These are phyloP conservation scores for Rhizomucor pusillus DNA, from an alignment of 371 early-diverging fungal genomes.

Conservation along the genomic window DNA sequence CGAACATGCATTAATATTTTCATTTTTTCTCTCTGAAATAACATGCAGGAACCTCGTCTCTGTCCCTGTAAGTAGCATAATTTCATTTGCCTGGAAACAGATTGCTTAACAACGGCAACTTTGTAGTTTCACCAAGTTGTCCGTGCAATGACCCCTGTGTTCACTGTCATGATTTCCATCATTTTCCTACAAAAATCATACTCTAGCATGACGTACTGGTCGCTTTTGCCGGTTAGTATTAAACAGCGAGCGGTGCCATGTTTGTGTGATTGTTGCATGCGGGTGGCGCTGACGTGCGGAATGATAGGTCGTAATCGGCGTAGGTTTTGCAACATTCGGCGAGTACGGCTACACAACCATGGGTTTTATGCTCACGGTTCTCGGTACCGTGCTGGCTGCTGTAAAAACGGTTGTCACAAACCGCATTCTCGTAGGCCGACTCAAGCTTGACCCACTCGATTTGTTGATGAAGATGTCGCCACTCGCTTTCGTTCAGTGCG, in stretches of 20 bases:
- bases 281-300: background rate
- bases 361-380: slow-evolving; percentile 78
- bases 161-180: slow-evolving; percentile 70
- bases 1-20: background rate
- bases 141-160: slow-evolving; percentile 82
- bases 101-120: background rate
- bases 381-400: slow-evolving; percentile 82
- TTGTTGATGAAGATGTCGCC: slow-evolving; percentile 82
- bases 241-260: background rate
- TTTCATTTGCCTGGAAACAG: background rate
- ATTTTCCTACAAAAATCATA: slow-evolving; percentile 59
- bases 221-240: slow-evolving; percentile 57
- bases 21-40: background rate
- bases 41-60: slow-evolving; percentile 34
- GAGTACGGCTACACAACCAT: slow-evolving; percentile 75
- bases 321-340: slow-evolving; percentile 80
- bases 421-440: slow-evolving; percentile 73
- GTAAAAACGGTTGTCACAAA: slow-evolving; percentile 86
- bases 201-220: slow-evolving; percentile 57
- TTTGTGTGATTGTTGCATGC: background rate
- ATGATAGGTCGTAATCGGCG: slow-evolving; percentile 69
- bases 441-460: slow-evolving; percentile 83
- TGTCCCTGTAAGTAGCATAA: slow-evolving; percentile 1
- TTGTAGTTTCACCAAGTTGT: slow-evolving; percentile 84
- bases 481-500: slow-evolving; percentile 74